Evolutionary conservation across 225 moss, liverwort and hornwort genomes (phyloP).

Genomic region (Sphagnum contortum): DNA sequence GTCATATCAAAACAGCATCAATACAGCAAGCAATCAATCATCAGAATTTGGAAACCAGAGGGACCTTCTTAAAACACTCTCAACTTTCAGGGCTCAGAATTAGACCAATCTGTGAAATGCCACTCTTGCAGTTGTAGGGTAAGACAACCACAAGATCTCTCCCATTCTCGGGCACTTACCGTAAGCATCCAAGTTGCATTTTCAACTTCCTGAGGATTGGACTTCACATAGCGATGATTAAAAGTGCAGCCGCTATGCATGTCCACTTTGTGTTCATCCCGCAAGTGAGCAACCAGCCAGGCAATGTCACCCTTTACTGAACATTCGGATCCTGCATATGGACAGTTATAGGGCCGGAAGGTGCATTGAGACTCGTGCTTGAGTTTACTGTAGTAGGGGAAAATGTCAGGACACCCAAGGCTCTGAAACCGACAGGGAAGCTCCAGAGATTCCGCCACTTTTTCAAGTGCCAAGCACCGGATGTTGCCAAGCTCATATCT

Average conservation of each 20-base stretch:
- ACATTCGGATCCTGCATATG: constrained; percentile 97
- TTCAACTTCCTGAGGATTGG: constrained; percentile 98
- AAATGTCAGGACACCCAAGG: constrained; percentile 93
- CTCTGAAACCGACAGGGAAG: constrained; percentile 91
- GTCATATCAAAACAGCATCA: too few species aligned
- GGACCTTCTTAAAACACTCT: too few species aligned
- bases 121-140: too few species aligned
- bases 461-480: constrained; percentile 89
- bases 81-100: too few species aligned
- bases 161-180: constrained; percentile 24
- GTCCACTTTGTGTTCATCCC: constrained; percentile 99
- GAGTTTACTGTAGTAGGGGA: constrained; percentile 96
- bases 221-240: constrained; percentile 99
- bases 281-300: constrained; percentile 83
- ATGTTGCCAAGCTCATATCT: constrained; percentile 98
- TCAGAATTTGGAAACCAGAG: too few species aligned
- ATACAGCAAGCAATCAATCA: too few species aligned
- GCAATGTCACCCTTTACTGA: constrained; percentile 92
- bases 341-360: constrained; percentile 93
- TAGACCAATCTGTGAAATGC: too few species aligned
- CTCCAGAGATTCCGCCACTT: constrained; percentile 96
- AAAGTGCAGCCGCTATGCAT: constrained; percentile 99
- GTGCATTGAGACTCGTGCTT: constrained; percentile 97
- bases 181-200: constrained; percentile 99
- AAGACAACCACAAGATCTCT: too few species aligned